Evolutionary conservation across 2,329 filamentous ascomycete species (phyloP).

Genomic region (Dactylonectria macrodidyma): DNA sequence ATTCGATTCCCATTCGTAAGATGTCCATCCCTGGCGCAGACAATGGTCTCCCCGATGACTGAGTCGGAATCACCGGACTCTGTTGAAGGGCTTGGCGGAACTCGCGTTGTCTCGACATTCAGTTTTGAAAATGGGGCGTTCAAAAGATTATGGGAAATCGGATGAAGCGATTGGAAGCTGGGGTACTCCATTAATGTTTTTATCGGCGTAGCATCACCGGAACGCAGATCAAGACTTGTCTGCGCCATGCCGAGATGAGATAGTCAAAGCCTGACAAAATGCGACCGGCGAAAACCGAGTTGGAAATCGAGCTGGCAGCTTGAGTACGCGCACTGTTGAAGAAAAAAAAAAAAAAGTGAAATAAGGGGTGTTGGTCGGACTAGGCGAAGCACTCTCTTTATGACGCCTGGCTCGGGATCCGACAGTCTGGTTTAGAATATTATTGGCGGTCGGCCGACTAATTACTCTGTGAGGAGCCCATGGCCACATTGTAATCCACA

Average conservation of each 20-base stretch:
- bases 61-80: constrained; percentile 14
- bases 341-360: constrained; percentile 6
- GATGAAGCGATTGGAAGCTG: constrained; percentile 3
- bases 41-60: constrained; percentile 15
- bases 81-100: constrained; percentile 16
- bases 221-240: constrained; percentile 8
- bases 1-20: no score
- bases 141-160: constrained; percentile 6
- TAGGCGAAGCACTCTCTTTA: constrained; percentile 24
- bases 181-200: constrained; percentile 13
- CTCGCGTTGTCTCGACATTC: constrained; percentile 5
- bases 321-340: not conserved
- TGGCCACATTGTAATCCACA: no score
- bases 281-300: no score
- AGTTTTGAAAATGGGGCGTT: not conserved
- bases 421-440: constrained; percentile 25
- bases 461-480: no score
- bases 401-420: constrained; percentile 14
- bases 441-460: constrained; percentile 4
- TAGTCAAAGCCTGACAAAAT: not conserved
- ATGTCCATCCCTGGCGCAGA: not conserved
- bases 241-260: not conserved
- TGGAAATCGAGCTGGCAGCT: constrained; percentile 8
- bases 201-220: constrained; percentile 6
- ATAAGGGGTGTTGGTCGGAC: constrained; percentile 3